Conservation (phyloP, 1,284 basidiomycete genomes). For the Rhodofomes roseus region DNA sequence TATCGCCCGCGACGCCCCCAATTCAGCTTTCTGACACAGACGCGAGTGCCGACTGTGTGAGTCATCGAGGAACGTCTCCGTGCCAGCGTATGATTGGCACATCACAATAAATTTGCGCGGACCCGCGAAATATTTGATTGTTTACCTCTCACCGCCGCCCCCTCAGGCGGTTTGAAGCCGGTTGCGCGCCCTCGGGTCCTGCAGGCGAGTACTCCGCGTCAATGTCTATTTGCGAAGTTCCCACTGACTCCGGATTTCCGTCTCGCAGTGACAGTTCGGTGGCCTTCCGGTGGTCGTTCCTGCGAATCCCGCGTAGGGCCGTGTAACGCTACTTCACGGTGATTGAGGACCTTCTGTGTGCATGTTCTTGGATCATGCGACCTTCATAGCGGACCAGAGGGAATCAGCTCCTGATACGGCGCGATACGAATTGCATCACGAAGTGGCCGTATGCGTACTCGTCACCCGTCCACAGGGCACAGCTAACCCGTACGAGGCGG, state of each 20-base stretch:
- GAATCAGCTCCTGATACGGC: not conserved
- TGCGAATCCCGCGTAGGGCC: not conserved
- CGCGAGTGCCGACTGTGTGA: not conserved
- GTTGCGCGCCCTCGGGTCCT: not conserved
- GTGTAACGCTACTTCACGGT: not conserved
- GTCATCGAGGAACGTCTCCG: not conserved
- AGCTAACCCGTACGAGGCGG: not conserved
- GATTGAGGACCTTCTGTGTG: not conserved
- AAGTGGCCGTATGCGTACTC: not conserved
- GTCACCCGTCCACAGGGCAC: not conserved
- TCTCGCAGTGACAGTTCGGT: not conserved
- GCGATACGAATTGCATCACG: not conserved
- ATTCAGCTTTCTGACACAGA: not conserved
- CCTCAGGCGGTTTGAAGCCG: no score
- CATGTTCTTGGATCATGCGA: not conserved
- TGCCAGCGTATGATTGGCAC: not conserved
- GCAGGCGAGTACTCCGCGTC: not conserved
- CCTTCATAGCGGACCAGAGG: not conserved
- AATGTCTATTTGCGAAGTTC: not conserved
- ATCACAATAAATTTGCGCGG: not conserved
- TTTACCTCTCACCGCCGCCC: not conserved
- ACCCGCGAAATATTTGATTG: not conserved
- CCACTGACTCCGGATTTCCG: not conserved
- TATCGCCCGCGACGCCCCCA: not conserved
- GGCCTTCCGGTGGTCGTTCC: not conserved